A percentile compares a stretch with the other conserved stretches of the same genome.
These are phyloP conservation scores for Adansonia gregorii DNA, from an alignment of 441 rosid genomes.

Conservation along the genomic window DNA sequence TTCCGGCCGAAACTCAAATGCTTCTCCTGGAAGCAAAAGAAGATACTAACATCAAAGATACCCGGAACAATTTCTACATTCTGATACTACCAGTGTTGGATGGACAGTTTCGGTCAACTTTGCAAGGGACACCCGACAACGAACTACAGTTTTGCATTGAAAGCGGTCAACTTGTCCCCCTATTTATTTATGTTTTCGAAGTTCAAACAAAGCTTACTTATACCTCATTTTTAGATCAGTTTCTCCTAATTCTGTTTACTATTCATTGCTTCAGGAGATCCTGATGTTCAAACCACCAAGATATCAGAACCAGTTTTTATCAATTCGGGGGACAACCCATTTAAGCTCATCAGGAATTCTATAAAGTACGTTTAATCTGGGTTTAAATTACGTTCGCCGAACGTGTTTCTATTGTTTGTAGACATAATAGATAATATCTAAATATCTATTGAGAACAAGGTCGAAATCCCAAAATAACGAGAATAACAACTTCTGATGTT, in stretches of 20 bases:
- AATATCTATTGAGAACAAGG: too few relatives aligned
- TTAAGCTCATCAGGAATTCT: slow-evolving; percentile 59
- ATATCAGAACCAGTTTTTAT: slow-evolving; percentile 53
- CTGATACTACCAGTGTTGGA: slow-evolving; percentile 67
- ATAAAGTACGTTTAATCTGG: slow-evolving; percentile 49
- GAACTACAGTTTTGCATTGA: slow-evolving; percentile 69
- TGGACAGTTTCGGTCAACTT: slow-evolving; percentile 58
- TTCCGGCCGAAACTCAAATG: slow-evolving; percentile 71
- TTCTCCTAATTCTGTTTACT: background rate
- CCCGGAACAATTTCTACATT: slow-evolving; percentile 42
- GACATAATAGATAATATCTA: too few relatives aligned
- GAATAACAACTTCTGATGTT: background rate
- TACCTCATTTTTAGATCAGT: background rate
- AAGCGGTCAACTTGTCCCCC: slow-evolving; percentile 50
- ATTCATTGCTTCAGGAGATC: slow-evolving; percentile 47
- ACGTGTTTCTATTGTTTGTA: too few relatives aligned
- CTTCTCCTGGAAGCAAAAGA: slow-evolving; percentile 55
- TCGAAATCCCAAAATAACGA: too few relatives aligned
- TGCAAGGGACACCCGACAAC: slow-evolving; percentile 59
- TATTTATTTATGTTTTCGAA: background rate
- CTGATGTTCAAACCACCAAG: slow-evolving; percentile 43
- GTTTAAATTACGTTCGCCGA: background rate
- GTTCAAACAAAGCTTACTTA: background rate
- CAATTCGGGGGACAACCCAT: slow-evolving; percentile 66
- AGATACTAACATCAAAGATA: slow-evolving; percentile 30